Conservation (phyloP, 495 filamentous ascomycete species). For the Trichoderma asperelloides region DNA sequence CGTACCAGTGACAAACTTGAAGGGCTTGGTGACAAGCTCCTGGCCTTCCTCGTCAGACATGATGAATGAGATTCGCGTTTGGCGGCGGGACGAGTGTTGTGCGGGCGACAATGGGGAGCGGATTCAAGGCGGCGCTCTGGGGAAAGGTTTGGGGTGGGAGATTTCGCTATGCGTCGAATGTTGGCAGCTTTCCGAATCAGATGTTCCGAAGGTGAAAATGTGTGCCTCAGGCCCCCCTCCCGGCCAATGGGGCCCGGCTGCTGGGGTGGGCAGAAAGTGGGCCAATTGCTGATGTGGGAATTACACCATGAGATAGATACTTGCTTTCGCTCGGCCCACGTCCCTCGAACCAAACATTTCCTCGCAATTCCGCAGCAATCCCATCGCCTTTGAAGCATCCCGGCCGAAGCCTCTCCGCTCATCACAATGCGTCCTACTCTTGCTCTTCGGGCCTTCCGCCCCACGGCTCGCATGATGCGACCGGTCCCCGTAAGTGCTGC, state of each 20-base stretch:
- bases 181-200: constrained; percentile 6
- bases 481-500: constrained; percentile 69
- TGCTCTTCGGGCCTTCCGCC: constrained; percentile 44
- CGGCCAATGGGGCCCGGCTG: neutral
- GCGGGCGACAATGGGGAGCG: neutral
- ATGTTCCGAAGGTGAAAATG: constrained; percentile 5
- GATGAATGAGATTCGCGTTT: constrained; percentile 24
- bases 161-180: constrained; percentile 1
- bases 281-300: constrained; percentile 6
- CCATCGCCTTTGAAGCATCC: neutral
- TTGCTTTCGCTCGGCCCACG: neutral
- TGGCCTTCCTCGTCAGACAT: constrained; percentile 71
- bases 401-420: constrained; percentile 4
- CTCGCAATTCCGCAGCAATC: constrained; percentile 9
- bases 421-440: constrained; percentile 60
- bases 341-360: constrained; percentile 11
- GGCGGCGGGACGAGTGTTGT: neutral
- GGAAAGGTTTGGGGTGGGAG: constrained; percentile 4
- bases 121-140: neutral
- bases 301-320: constrained; percentile 3
- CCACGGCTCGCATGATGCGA: constrained; percentile 57
- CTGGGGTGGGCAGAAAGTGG: neutral
- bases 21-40: constrained; percentile 92
- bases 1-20: constrained; percentile 99
- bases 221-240: constrained; percentile 1